These are phyloP conservation scores for Aechmea fasciata DNA, from an alignment of 176 grass and related monocot genomes.

Conservation along the genomic window DNA sequence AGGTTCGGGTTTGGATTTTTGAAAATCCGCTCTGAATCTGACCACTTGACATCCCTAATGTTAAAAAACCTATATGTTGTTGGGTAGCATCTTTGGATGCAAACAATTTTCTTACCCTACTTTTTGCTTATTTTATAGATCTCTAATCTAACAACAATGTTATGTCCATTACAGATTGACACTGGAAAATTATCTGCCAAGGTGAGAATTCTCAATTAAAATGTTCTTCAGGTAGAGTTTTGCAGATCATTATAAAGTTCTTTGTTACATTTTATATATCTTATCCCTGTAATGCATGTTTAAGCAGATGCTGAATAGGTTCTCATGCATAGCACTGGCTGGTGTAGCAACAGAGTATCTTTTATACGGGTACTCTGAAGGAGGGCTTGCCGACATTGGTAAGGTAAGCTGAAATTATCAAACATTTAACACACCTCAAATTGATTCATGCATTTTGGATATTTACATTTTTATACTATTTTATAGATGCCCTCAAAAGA, in stretches of 20 bases:
- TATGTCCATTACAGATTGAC: constrained; percentile 9
- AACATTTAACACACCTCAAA: not conserved
- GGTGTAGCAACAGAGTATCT: constrained; percentile 71
- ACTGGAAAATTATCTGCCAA: constrained; percentile 18
- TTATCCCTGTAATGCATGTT: not conserved
- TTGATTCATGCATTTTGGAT: not conserved
- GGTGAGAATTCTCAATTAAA: not conserved
- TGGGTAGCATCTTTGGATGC: not conserved
- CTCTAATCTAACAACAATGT: not conserved
- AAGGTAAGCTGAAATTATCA: constrained; percentile 26
- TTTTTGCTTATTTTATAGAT: not conserved
- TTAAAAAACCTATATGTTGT: no score
- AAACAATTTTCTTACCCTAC: not conserved
- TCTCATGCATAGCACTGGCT: constrained; percentile 74
- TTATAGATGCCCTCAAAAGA: no score
- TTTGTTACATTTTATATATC: not conserved
- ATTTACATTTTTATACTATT: not conserved
- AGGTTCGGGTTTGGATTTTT: no score
- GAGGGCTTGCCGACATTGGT: constrained; percentile 51
- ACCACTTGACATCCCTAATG: no score
- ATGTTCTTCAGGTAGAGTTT: not conserved
- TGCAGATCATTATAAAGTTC: not conserved
- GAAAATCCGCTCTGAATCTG: no score
- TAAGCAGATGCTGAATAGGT: constrained; percentile 67
- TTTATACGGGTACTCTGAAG: constrained; percentile 68